Percentiles rank a stretch among this genome's conserved stretches.
Evolutionary conservation across 352 stramenopile species (phyloP).

Genomic region (Phytopythium aichiense): DNA sequence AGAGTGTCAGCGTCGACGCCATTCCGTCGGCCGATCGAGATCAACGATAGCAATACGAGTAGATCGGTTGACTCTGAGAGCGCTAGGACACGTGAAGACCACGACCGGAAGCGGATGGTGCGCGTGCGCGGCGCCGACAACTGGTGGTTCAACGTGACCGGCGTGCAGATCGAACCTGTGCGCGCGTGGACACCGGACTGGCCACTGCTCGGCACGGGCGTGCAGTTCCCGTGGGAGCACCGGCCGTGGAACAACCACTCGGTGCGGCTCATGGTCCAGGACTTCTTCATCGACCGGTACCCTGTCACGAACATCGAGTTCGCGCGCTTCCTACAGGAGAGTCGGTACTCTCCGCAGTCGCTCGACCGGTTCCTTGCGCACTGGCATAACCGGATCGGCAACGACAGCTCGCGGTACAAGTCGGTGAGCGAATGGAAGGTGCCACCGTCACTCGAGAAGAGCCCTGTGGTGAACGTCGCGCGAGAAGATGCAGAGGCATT

Average conservation of each 20-base stretch:
- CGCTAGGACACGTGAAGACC: background rate
- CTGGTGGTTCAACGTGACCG: constrained; percentile 82
- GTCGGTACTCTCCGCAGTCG: constrained; percentile 48
- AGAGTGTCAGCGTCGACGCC: background rate
- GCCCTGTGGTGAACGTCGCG: constrained; percentile 71
- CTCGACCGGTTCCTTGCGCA: constrained; percentile 70
- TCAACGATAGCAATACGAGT: background rate
- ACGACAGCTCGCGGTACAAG: background rate
- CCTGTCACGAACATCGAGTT: constrained; percentile 80
- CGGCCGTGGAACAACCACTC: constrained; percentile 81
- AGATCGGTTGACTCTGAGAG: background rate
- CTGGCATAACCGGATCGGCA: constrained; percentile 44
- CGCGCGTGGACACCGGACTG: constrained; percentile 58
- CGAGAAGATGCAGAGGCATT: constrained; percentile 71
- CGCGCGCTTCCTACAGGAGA: constrained; percentile 42
- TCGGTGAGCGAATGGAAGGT: constrained; percentile 40
- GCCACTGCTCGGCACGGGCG: constrained; percentile 51
- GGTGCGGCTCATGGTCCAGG: constrained; percentile 46
- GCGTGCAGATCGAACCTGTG: constrained; percentile 81
- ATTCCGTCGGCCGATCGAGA: background rate
- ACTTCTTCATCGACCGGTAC: constrained; percentile 71
- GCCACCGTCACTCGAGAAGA: constrained; percentile 38
- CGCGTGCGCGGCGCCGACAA: constrained; percentile 32
- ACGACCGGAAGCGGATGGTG: constrained; percentile 40
- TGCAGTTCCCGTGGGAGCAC: constrained; percentile 84